Base-by-base conservation (phyloP, 2,329 filamentous ascomycete species). In the Emergomyces pasteurianus region DNA sequence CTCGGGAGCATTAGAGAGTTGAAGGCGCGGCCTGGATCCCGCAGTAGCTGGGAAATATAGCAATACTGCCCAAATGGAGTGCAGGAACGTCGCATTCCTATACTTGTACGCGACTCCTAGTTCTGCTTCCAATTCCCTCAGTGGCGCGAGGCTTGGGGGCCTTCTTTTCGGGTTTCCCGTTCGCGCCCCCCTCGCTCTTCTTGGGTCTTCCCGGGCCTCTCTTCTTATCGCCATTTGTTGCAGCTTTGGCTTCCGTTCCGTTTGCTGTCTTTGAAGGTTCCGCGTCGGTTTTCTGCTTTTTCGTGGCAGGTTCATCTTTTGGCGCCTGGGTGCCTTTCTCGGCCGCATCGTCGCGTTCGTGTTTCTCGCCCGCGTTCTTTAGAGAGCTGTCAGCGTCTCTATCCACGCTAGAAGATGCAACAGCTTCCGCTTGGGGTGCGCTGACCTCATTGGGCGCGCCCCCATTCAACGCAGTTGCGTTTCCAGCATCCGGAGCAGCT, bases 41-140 rank as follows among this genome's bases (percentile, higher is more conserved):
- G n/a, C 52, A 40, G 52, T 21, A 16, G 34, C 52, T 40, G 31
- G 16, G 52, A 40, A 34, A 1, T 12, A 8, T 40, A 23, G 31
- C 3, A 21, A 47, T 47, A 47, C 10, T 26, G 9, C 21, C 43
- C 43, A 23, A 12, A 26, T 23, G 43, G 23, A 49, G 46, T 28
- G 26, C 46, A 21, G 38, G n/a, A 38, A 40, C 36, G 21, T 47
- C n/a, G 9, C 14, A 21, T 60, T 60, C 67, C 21, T 66, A 63
- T 47, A 64, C 65, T 65, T 75, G 72, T 55, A 71, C 72, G 34
- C 73, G 72, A 63, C 72, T 75, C 57, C 74, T 71, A 49, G 74
- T 75, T 42, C 73, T 68, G 63, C 71, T 75, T 40, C 74, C 72
- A 62, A 73, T 69, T 10, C 73, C 71, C 57, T 16, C 65, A 53